Conservation (phyloP, 441 rosid species). For the Adansonia grandidieri region DNA sequence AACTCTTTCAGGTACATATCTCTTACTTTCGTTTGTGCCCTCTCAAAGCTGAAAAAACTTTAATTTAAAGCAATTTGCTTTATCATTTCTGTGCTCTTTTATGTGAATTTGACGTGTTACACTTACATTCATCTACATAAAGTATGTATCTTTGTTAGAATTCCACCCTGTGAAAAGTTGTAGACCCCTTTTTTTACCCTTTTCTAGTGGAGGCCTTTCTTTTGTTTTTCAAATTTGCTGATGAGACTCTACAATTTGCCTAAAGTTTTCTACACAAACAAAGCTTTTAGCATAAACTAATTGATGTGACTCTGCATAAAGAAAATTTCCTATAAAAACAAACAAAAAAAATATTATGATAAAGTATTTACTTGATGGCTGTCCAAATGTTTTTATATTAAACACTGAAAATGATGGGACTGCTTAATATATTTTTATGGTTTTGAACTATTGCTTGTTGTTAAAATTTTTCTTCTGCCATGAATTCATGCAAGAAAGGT, state of each 20-base stretch:
- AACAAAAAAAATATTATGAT: background rate
- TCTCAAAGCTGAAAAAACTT: background rate
- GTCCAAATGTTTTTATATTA: background rate
- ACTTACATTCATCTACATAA: background rate
- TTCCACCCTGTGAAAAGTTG: background rate
- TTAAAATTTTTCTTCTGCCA: background rate
- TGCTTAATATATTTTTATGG: background rate
- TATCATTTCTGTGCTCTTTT: background rate
- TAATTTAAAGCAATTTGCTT: background rate
- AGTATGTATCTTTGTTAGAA: background rate
- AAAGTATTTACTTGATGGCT: background rate
- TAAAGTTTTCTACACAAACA: background rate
- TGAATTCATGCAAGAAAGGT: background rate
- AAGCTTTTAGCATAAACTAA: background rate
- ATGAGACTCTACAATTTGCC: slow-evolving; percentile 1
- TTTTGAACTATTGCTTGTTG: background rate
- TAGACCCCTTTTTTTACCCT: background rate
- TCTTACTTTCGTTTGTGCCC: background rate
- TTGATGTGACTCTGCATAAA: background rate
- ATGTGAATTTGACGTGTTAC: background rate
- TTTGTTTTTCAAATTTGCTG: background rate
- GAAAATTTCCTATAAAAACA: background rate
- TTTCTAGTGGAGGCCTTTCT: background rate
- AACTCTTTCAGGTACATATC: slow-evolving; percentile 66
- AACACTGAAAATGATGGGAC: slow-evolving; percentile 16